Base-by-base conservation (phyloP, 345 rosid species). In the Anacardium occidentale region DNA sequence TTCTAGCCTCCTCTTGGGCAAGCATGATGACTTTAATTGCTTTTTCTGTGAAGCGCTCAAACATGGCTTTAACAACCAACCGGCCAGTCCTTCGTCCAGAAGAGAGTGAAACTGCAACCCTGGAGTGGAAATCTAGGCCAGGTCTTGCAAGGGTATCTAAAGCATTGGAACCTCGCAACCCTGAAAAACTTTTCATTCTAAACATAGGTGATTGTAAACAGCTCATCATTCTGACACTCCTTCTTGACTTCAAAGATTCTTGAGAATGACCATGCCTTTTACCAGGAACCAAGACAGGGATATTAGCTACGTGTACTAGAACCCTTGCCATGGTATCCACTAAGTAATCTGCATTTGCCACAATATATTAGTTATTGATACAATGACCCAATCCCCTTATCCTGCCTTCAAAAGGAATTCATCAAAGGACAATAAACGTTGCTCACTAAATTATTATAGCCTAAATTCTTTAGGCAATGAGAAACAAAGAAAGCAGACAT, bases 11-110 rank as follows among this genome's bases (percentile, higher is more conserved):
- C 83, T 92, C 98, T 80, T 95, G 98, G 50, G 99, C 86, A 79
- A 89, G 92, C 98, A 90, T 90, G 54, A 95, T 92, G 25, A 92
- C 99, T 86, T 95, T 92, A 65, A 95, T 92, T 59, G 98, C 92
- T 76, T 95, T 92, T 77, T 95, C 98, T 0, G 99, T 92, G 76
- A 92, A 95, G 32, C 98, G 87, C 85, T 95, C 97, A 74, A 92
- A 92, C 99, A 95, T 90, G 50, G 98, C 97, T 76, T 81, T 87
- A 34, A 87, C 65, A 5, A 78, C 85, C 78, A 75, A 77, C 34
- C 90, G 75, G 68, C 83, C 79, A 69, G 82, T 85, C 74, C 68
- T 91, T 68, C 77, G 85, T 54, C 85, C 77, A 1, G 85, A 62
- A 42, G 87, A 84, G 32, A 78, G 55, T 12, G 81, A 6, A 72